These are phyloP conservation scores for Arxiozyma slooffiae DNA, from an alignment of 1,139 yeast species.

Conservation along the genomic window DNA sequence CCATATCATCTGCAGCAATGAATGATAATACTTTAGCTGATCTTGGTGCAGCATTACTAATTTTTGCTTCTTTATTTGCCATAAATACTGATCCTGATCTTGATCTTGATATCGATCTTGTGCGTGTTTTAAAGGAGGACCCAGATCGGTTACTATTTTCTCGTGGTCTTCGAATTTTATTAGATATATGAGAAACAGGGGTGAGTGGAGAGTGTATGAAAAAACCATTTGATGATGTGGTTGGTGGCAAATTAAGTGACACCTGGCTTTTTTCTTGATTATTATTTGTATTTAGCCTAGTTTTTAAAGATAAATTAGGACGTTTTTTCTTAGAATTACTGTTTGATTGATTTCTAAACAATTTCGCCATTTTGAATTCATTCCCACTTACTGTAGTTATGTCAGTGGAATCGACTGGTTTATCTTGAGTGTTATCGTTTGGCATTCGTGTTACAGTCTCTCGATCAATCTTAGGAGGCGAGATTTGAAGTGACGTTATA, in stretches of 20 bases:
- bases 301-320: conserved; percentile 15
- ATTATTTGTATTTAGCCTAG: conserved; percentile 10
- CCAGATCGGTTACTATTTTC: conserved; percentile 6
- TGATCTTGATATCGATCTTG: conserved; percentile 6
- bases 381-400: not conserved
- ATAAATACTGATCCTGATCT: conserved; percentile 3
- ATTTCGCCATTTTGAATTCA: conserved; percentile 11
- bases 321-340: conserved; percentile 6
- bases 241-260: conserved; percentile 4
- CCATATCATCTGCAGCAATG: conserved; percentile 27
- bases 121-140: conserved; percentile 5
- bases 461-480: conserved; percentile 7
- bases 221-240: conserved; percentile 5
- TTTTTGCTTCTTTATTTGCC: conserved; percentile 5
- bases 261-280: conserved; percentile 2
- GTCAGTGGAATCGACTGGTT: not conserved
- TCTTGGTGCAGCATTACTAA: conserved; percentile 14
- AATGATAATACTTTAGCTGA: conserved; percentile 25
- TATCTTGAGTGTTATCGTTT: not conserved
- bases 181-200: conserved; percentile 5
- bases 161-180: conserved; percentile 16
- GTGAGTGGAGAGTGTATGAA: not conserved
- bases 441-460: not conserved
- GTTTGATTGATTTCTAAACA: conserved; percentile 9
- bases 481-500: conserved; percentile 8